A percentile compares a stretch with the other conserved stretches of the same genome.
Evolutionary conservation across 1,284 basidiomycete genomes (phyloP).

Genomic region (Leccinum pachyderme): DNA sequence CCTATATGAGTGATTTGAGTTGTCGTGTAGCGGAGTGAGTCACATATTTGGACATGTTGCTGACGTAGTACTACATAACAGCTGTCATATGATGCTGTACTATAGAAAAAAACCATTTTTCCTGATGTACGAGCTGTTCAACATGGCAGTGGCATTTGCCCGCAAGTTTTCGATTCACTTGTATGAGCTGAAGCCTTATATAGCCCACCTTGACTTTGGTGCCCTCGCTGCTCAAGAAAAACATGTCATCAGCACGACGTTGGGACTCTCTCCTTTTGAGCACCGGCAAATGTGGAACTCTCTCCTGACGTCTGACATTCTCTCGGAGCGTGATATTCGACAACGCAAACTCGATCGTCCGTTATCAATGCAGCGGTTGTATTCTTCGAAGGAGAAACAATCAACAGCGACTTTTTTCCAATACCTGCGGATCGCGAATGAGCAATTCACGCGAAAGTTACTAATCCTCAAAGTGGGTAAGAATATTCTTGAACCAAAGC

Average conservation of each 20-base stretch:
- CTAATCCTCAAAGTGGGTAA: conserved; percentile 56
- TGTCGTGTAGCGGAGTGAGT: too few species aligned
- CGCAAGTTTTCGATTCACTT: conserved; percentile 45
- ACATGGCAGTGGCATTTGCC: conserved; percentile 46
- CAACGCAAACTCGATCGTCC: conserved; percentile 49
- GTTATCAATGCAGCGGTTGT: conserved; percentile 57
- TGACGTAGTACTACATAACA: too few species aligned
- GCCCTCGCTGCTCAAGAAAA: conserved; percentile 54
- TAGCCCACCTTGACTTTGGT: conserved; percentile 53
- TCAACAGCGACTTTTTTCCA: conserved; percentile 59
- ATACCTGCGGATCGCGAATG: conserved; percentile 52
- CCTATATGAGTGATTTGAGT: too few species aligned
- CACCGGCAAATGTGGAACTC: conserved; percentile 60
- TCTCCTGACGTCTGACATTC: conserved; percentile 55
- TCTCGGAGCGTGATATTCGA: conserved; percentile 48
- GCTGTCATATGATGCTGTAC: too few species aligned
- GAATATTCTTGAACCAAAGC: neutral
- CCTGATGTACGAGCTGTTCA: conserved; percentile 58
- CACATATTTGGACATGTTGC: too few species aligned
- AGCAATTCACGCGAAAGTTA: conserved; percentile 56
- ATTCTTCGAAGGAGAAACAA: conserved; percentile 48
- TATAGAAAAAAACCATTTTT: too few species aligned
- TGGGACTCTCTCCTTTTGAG: conserved; percentile 39
- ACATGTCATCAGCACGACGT: conserved; percentile 43
- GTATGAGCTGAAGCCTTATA: conserved; percentile 35